Evolutionary conservation across 1,284 basidiomycete genomes (phyloP).

Genomic region (Mycosarcoma maydis): DNA sequence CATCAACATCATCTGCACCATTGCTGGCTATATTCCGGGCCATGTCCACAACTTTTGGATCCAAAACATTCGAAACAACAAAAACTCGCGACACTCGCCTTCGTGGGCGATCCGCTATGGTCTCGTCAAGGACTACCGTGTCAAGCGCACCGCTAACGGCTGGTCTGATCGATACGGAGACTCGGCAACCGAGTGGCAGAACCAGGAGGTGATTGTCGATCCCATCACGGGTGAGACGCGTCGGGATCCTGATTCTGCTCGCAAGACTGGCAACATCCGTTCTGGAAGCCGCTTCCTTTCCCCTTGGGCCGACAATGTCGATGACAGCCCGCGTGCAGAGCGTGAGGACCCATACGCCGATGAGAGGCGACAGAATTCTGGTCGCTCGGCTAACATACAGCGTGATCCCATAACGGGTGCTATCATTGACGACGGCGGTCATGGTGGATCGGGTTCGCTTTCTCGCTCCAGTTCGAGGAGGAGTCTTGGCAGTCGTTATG

Average conservation of each 20-base stretch:
- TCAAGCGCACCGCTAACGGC: slow-evolving; percentile 47
- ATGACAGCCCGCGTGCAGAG: slow-evolving; percentile 46
- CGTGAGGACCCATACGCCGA: slow-evolving; percentile 48
- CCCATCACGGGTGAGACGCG: slow-evolving; percentile 52
- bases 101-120: slow-evolving; percentile 80
- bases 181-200: slow-evolving; percentile 26
- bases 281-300: slow-evolving; percentile 30
- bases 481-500: slow-evolving; percentile 47
- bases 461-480: slow-evolving; percentile 39
- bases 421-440: slow-evolving; percentile 29
- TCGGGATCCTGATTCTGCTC: slow-evolving; percentile 29
- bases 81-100: slow-evolving; percentile 86
- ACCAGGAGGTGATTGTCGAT: slow-evolving; percentile 48
- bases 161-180: slow-evolving; percentile 53
- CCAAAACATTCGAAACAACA: slow-evolving; percentile 91
- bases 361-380: slow-evolving; percentile 33
- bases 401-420: slow-evolving; percentile 52
- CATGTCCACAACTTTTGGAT: slow-evolving; percentile 92
- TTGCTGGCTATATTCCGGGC: slow-evolving; percentile 74
- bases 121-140: slow-evolving; percentile 52
- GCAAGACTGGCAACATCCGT: slow-evolving; percentile 40
- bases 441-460: slow-evolving; percentile 19
- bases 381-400: slow-evolving; percentile 20
- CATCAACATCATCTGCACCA: slow-evolving; percentile 86
- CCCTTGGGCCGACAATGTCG: slow-evolving; percentile 52